Evolutionary conservation across 805 yeast genomes (phyloP), one percentile per base, ranked within the genome.

Genomic region (Sugiyamaella valdiviana): DNA sequence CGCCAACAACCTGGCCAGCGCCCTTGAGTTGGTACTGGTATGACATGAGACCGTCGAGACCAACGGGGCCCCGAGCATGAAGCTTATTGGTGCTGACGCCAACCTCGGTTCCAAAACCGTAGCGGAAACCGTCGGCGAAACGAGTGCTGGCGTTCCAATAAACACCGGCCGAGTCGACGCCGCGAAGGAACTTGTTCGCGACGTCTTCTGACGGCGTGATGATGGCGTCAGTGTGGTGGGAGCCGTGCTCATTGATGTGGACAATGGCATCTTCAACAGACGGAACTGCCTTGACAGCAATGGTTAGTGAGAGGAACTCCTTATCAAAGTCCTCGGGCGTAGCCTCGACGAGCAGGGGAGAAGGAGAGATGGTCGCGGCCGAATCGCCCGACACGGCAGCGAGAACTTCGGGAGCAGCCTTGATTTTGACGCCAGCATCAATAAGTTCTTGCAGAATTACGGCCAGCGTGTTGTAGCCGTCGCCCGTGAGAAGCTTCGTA

Each of bases 21-120:
- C 99, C 99, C 67, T 85, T 78, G 53, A 93, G 70, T 64, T 88
- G 93, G 65, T 93, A 93, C 68, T 93, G 98, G 67, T 93, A 93
- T 58, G 95, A 86, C 64, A 91, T 95, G 56, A 93, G 74, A 1
- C 99, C 99, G 63, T 93, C 99, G 26, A 93, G 74, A 2, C 99
- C 99, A 29, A 93, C 98, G 14, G 99, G 99, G 1, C 99, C 99
- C 61, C 99, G 78, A 7, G 99, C 96, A 64, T 93, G 99, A 53
- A 93, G 88, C 66, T 93, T 93, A 63, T 91, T 90, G 40, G 99
- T 93, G 43, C 95, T 84, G 51, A 93, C 91, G 32, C 99, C 99
- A 15, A 93, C 99, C 67, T 93, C 99, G 5, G 99, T 84, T 46
- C 99, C 99, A 64, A 95, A 93, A 0, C 99, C 99, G 63, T 91